Evolutionary conservation across 139 green algal species (phyloP).

Genomic region (Coelastrella sp.): DNA sequence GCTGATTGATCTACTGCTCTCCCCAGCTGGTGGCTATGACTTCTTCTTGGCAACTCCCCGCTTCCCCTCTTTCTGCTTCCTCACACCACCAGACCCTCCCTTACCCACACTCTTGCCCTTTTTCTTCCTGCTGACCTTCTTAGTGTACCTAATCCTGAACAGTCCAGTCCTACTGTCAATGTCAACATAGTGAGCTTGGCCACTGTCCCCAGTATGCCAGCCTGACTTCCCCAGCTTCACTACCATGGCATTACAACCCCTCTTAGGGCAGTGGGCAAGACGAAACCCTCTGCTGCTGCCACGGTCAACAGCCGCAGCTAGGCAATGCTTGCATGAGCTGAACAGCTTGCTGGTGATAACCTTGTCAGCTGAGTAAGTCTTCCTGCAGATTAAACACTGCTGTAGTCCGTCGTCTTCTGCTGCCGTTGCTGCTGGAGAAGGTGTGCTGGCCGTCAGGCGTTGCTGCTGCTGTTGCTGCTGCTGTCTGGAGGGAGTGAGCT

Average conservation of each 20-base stretch:
- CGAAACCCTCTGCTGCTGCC: background rate
- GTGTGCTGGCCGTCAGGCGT: background rate
- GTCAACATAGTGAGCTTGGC: background rate
- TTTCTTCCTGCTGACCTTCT: background rate
- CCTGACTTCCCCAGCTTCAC: background rate
- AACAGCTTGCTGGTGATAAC: background rate
- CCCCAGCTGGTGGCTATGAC: no score
- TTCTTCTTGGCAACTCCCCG: background rate
- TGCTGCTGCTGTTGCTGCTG: conserved; percentile 3
- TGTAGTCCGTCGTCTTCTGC: background rate
- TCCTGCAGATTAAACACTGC: background rate
- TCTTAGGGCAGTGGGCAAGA: background rate
- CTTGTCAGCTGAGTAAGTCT: background rate
- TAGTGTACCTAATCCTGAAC: background rate
- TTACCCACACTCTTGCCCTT: background rate
- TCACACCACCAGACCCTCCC: no score
- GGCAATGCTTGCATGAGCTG: background rate
- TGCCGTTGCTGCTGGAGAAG: background rate
- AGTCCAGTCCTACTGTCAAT: background rate
- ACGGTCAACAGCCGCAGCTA: background rate
- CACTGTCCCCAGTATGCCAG: background rate
- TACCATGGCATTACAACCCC: background rate
- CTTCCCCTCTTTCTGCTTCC: background rate
- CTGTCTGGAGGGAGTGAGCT: background rate
- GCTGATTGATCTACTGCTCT: no score